Evolutionary conservation across 2,329 filamentous ascomycete species (phyloP).

Genomic region (Colletotrichum sp.): DNA sequence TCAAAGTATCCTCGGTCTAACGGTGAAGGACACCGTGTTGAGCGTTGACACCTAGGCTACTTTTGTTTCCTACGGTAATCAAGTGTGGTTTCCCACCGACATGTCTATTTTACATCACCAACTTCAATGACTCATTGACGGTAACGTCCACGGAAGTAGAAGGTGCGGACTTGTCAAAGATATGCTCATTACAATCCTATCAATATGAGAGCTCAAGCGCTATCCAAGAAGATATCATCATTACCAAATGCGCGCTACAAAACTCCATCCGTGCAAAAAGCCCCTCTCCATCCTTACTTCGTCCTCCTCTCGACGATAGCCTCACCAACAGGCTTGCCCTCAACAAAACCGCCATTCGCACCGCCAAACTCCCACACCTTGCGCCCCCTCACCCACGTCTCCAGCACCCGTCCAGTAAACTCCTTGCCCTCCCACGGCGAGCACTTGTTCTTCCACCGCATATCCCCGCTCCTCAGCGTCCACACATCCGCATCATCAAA

Average conservation of each 20-base stretch:
- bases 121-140: no score
- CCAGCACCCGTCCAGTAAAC: constrained; percentile 78
- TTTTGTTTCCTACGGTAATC: no score
- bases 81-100: no score
- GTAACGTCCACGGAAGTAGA: background rate
- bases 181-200: background rate
- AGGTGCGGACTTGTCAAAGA: background rate
- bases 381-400: constrained; percentile 84
- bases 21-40: no score
- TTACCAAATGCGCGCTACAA: background rate
- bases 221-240: background rate
- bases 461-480: constrained; percentile 74
- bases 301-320: constrained; percentile 66
- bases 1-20: no score
- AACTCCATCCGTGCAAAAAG: background rate
- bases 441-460: constrained; percentile 95
- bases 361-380: constrained; percentile 76
- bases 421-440: constrained; percentile 86
- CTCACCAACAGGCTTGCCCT: constrained; percentile 52
- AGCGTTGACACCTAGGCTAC: no score
- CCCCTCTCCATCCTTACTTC: constrained; percentile 29
- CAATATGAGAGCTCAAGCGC: background rate
- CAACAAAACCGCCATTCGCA: constrained; percentile 53
- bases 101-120: no score
- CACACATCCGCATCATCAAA: constrained; percentile 88